A percentile compares a stretch with the other conserved stretches of the same genome.
phyloP scores from a whole-genome alignment of 192 early-diverging fungal genomes.

The Coemansia sp. region DNA sequence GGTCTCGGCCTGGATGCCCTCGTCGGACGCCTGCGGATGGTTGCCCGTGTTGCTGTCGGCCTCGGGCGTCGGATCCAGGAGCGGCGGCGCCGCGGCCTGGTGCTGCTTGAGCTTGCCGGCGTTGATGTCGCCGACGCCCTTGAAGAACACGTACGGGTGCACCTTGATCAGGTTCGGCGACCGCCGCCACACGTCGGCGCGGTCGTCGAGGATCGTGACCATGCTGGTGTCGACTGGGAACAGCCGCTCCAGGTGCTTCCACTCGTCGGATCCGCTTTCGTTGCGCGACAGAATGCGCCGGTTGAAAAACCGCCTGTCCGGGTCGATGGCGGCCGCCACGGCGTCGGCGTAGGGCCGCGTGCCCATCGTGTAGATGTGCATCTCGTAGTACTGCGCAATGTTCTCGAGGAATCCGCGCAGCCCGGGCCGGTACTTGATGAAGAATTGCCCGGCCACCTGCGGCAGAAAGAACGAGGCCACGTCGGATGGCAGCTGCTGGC shows the following conservation, averaged over 20 bases:
- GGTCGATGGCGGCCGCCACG: conserved; percentile 84
- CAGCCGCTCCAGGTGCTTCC: conserved; percentile 78
- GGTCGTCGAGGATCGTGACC: conserved; percentile 95
- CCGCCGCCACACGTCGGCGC: conserved; percentile 91
- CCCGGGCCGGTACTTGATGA: conserved; percentile 86
- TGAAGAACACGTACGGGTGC: conserved; percentile 89
- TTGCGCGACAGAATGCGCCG: conserved; percentile 90
- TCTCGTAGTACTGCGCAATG: conserved; percentile 72
- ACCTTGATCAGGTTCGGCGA: conserved; percentile 87
- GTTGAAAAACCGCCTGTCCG: conserved; percentile 69
- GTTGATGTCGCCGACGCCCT: conserved; percentile 95
- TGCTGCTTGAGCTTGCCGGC: conserved; percentile 31
- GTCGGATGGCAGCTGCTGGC: conserved; percentile 52
- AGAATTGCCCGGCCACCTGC: conserved; percentile 60
- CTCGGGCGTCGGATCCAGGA: not conserved
- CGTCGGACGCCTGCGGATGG: conserved; percentile 18
- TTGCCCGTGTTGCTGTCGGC: conserved; percentile 2
- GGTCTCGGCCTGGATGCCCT: conserved; percentile 17
- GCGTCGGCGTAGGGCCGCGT: conserved; percentile 87
- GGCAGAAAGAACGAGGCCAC: conserved; percentile 74
- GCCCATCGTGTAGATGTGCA: conserved; percentile 99
- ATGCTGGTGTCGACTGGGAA: conserved; percentile 94
- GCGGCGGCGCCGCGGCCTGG: conserved; percentile 1
- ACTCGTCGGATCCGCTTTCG: conserved; percentile 78
- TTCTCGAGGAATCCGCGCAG: conserved; percentile 72